phyloP scores from a whole-genome alignment of 306 rosid genomes.

The Prunus mira region DNA sequence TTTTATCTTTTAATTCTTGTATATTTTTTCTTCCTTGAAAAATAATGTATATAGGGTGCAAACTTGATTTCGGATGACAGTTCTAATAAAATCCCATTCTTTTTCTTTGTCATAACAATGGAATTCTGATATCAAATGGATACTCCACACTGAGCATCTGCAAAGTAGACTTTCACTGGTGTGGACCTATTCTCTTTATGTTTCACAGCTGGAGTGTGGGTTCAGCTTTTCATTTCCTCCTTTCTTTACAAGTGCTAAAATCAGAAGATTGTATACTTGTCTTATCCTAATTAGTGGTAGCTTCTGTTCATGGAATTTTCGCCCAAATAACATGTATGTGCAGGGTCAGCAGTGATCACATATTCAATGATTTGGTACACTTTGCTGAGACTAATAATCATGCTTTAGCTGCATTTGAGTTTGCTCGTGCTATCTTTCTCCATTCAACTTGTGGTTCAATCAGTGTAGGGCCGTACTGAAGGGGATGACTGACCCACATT shows the following conservation, averaged over 20 bases:
- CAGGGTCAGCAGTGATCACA: neutral
- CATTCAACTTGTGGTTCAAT: neutral
- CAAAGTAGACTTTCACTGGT: neutral
- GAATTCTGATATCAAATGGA: neutral
- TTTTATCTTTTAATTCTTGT: neutral
- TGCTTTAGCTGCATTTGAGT: constrained; percentile 2
- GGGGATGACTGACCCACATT: neutral
- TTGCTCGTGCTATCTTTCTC: neutral
- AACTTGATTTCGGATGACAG: neutral
- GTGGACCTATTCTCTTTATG: neutral
- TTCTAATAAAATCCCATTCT: neutral
- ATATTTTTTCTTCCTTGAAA: neutral
- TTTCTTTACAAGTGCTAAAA: neutral
- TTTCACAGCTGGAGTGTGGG: neutral
- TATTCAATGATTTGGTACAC: neutral
- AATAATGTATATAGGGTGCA: constrained; percentile 16
- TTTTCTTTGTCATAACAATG: neutral
- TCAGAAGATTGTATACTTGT: neutral
- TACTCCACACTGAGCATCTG: neutral
- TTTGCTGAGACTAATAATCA: neutral
- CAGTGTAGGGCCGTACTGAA: neutral
- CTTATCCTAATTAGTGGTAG: neutral
- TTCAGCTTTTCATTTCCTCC: neutral
- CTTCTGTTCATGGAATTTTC: neutral
- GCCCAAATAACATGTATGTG: neutral